These are phyloP conservation scores for Pouteria campechiana DNA, from an alignment of 179 eudicot species.

Conservation along the genomic window DNA sequence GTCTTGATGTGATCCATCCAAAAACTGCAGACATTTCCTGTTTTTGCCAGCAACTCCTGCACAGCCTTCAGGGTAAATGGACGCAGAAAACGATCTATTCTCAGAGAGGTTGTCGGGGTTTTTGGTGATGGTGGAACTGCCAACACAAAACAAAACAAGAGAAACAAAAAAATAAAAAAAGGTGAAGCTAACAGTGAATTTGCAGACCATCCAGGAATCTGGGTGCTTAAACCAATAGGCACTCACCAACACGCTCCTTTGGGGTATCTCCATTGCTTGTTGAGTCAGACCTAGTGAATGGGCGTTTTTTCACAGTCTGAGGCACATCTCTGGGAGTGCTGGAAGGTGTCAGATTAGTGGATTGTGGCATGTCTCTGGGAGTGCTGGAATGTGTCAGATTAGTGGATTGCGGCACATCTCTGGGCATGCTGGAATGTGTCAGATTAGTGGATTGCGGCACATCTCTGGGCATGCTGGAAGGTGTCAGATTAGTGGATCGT, in stretches of 20 bases:
- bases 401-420: too few relatives aligned
- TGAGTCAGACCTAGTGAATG: constrained; percentile 39
- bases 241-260: constrained; percentile 77
- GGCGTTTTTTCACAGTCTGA: constrained; percentile 24
- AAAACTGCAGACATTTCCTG: constrained; percentile 65
- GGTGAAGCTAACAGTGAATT: not conserved
- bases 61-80: constrained; percentile 93
- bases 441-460: too few relatives aligned
- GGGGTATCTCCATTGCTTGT: constrained; percentile 31
- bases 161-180: not conserved
- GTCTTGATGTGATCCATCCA: constrained; percentile 99
- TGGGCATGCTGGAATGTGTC: too few relatives aligned
- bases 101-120: constrained; percentile 63
- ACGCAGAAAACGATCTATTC: constrained; percentile 78
- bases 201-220: not conserved
- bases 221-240: not conserved
- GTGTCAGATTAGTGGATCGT: constrained; percentile 15
- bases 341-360: too few relatives aligned
- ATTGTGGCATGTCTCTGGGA: too few relatives aligned
- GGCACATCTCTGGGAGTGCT: constrained; percentile 21
- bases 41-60: constrained; percentile 75
- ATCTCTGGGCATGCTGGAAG: too few relatives aligned
- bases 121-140: constrained; percentile 75
- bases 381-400: too few relatives aligned
- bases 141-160: not conserved